phyloP scores from a whole-genome alignment of 176 grass and related monocot genomes.

The Triticum timopheevii region DNA sequence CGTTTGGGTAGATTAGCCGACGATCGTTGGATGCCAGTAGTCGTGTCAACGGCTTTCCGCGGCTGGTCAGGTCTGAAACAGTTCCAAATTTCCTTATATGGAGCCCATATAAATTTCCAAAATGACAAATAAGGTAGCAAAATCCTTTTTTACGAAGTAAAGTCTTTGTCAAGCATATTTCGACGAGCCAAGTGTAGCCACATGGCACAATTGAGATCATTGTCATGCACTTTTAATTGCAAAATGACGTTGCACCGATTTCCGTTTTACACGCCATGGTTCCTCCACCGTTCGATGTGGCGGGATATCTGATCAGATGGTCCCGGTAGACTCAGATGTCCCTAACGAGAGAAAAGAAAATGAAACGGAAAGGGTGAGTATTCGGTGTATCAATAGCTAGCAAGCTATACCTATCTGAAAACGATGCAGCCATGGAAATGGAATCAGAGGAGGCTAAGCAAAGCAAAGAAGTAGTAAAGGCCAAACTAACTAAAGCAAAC shows the following conservation, averaged over 20 bases:
- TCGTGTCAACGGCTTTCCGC: no score
- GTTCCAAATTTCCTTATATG: not conserved
- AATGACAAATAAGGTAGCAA: not conserved
- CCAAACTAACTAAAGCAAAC: not conserved
- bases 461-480: not conserved
- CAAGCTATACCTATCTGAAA: not conserved
- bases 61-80: no score
- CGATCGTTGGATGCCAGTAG: no score
- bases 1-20: no score
- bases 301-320: not conserved
- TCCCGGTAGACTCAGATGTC: not conserved
- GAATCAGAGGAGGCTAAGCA: slow-evolving; percentile 7
- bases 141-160: not conserved
- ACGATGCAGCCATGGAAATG: not conserved
- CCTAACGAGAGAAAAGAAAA: not conserved
- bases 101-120: not conserved
- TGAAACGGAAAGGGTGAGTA: not conserved
- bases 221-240: not conserved
- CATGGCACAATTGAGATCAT: not conserved
- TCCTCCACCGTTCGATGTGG: not conserved
- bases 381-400: not conserved
- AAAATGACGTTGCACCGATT: not conserved
- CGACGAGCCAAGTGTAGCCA: not conserved
- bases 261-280: not conserved
- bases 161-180: not conserved